Base-by-base conservation (phyloP, 768 basidiomycete species). In the Kwoniella heveanensis region DNA sequence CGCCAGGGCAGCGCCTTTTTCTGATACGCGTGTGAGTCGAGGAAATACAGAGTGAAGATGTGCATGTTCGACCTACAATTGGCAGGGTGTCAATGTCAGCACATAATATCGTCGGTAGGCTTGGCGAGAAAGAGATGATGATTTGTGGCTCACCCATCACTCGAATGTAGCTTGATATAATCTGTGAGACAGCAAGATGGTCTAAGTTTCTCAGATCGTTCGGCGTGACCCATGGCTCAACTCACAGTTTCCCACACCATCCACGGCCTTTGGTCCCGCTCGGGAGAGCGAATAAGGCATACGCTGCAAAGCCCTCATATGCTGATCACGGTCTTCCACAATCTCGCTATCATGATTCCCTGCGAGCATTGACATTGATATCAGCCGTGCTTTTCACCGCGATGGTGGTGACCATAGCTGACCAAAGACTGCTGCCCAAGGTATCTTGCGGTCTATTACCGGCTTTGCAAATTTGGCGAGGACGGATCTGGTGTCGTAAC, bases 341-440 rank as follows among this genome's bases (percentile, higher is more conserved):
- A 78, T 72, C 61, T 79, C 77, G 29, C 73, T 74, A 62, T 97
- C 95, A 78, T 99, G 95, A 74, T 99, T 97, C 0, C 95, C 77
- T 78, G 21, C 19, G n/a, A n/a, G n/a, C n/a, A n/a, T n/a, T n/a
- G n/a, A n/a, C n/a, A n/a, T n/a, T n/a, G n/a, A n/a, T n/a, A n/a
- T n/a, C n/a, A n/a, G n/a, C n/a, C n/a, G n/a, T n/a, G n/a, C n/a
- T n/a, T n/a, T n/a, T 22, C 13, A 13, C 22, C 12, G n/a, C 1
- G 30, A 10, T 24, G 17, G 2, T 12, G 17, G 9, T 22, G 22
- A 4, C 27, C 26, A 30, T 12, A 51, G 22, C 47, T 39, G 46
- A 78, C 77, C 95, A 78, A 97, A 94, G 1, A 97, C 85, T 0
- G 88, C 89, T 2, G 91, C 86, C 94, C 94, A 99, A 0, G 94